A percentile compares a stretch with the other conserved stretches of the same genome.
Evolutionary conservation across 192 early-diverging fungal genomes (phyloP).

Genomic region (Backusella luteola): DNA sequence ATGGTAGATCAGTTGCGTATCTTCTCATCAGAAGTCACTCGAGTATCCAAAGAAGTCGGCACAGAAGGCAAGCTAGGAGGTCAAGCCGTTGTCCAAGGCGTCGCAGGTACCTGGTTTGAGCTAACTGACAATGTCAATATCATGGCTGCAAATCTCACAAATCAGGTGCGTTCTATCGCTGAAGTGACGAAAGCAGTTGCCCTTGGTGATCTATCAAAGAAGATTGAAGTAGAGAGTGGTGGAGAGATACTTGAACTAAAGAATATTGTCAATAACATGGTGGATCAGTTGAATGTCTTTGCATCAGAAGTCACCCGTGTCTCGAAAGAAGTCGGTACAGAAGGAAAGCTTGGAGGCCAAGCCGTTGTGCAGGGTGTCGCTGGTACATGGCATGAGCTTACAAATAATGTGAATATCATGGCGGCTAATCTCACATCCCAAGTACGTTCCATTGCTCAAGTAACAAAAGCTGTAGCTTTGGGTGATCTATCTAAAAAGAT

Average conservation of each 20-base stretch:
- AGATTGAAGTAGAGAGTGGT: constrained; percentile 26
- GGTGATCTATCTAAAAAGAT: no score
- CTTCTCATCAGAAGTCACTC: constrained; percentile 56
- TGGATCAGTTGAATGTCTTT: constrained; percentile 54
- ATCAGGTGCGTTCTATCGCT: constrained; percentile 61
- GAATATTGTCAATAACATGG: constrained; percentile 41
- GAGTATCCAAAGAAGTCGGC: constrained; percentile 65
- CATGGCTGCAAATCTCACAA: constrained; percentile 59
- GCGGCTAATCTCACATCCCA: no score
- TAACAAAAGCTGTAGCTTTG: no score
- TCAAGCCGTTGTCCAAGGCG: constrained; percentile 53
- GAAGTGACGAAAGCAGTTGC: constrained; percentile 63
- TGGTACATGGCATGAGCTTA: constrained; percentile 12
- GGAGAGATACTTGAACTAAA: constrained; percentile 34
- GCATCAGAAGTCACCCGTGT: constrained; percentile 59
- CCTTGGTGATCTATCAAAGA: constrained; percentile 59
- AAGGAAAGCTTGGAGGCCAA: constrained; percentile 56
- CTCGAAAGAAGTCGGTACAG: constrained; percentile 57
- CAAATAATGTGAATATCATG: constrained; percentile 2
- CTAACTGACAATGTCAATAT: constrained; percentile 16
- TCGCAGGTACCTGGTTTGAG: constrained; percentile 42
- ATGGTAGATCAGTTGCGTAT: constrained; percentile 53
- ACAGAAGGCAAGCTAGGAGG: constrained; percentile 60
- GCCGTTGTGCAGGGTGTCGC: constrained; percentile 41
- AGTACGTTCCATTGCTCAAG: no score